These are phyloP conservation scores for Globisporangium paroecandrum DNA, from an alignment of 352 stramenopile genomes.

Conservation along the genomic window DNA sequence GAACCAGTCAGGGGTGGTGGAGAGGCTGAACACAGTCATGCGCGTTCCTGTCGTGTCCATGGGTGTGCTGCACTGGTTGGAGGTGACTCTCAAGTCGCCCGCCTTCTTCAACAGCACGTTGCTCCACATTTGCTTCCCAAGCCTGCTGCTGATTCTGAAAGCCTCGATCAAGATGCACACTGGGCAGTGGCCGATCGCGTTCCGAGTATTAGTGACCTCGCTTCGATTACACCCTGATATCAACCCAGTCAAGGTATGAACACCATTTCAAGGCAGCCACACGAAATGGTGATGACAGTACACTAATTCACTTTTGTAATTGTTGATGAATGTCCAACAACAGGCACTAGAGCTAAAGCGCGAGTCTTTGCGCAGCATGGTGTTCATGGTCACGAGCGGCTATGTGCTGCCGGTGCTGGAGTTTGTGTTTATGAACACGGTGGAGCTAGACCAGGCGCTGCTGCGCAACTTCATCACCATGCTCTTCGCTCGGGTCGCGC, in stretches of 20 bases:
- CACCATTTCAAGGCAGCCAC: background rate
- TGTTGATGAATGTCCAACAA: background rate
- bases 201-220: constrained; percentile 73
- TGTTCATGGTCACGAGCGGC: constrained; percentile 85
- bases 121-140: constrained; percentile 84
- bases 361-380: constrained; percentile 81
- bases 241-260: constrained; percentile 74
- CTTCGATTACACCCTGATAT: constrained; percentile 71
- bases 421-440: constrained; percentile 77
- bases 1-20: constrained; percentile 81
- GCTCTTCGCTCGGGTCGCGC: constrained; percentile 66
- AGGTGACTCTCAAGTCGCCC: constrained; percentile 69
- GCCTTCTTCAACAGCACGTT: constrained; percentile 82
- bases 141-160: constrained; percentile 72
- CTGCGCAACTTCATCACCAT: constrained; percentile 85
- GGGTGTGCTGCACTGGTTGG: constrained; percentile 81
- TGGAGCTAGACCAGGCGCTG: constrained; percentile 79
- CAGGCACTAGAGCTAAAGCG: constrained; percentile 78
- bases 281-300: background rate
- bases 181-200: constrained; percentile 80
- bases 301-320: background rate
- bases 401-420: constrained; percentile 84
- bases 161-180: constrained; percentile 75
- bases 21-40: constrained; percentile 78
- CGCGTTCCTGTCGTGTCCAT: constrained; percentile 80